A percentile compares a stretch with the other conserved stretches of the same genome.
phyloP scores from a whole-genome alignment of 352 stramenopile genomes.

The Ophiocytium majus region DNA sequence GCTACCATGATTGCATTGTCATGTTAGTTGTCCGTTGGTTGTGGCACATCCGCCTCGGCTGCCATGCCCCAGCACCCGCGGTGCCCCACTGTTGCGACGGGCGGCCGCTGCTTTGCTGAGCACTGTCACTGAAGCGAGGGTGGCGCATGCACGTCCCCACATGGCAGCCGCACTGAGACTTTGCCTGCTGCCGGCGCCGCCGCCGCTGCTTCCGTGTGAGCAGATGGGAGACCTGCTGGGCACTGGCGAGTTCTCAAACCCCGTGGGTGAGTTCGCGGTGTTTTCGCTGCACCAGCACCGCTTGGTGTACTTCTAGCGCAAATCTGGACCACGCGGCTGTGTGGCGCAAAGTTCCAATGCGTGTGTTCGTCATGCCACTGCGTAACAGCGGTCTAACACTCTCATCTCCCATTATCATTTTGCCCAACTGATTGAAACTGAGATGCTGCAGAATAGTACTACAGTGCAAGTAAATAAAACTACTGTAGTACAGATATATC shows the following conservation, averaged over 20 bases:
- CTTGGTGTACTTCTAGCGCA: neutral
- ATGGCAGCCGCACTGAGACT: too few species aligned
- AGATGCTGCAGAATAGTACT: neutral
- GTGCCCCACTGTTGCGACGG: too few species aligned
- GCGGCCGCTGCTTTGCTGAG: neutral
- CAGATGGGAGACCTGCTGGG: conserved; percentile 19
- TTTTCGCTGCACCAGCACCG: too few species aligned
- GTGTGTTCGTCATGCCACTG: neutral
- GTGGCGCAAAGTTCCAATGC: neutral
- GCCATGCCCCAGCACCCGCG: too few species aligned
- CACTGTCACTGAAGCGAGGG: neutral
- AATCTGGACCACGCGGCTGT: neutral
- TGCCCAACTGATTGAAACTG: neutral
- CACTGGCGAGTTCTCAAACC: conserved; percentile 16
- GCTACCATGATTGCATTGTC: too few species aligned
- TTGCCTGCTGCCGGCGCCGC: neutral
- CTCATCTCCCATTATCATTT: neutral
- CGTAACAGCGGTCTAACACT: neutral
- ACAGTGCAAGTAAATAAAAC: too few species aligned
- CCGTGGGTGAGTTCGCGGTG: conserved; percentile 7
- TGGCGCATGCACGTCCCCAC: neutral
- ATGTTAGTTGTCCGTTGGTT: too few species aligned
- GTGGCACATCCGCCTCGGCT: too few species aligned
- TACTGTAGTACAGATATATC: too few species aligned
- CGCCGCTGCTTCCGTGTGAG: neutral